These are phyloP conservation scores for Backusella parvicylindrica DNA, from an alignment of 192 early-diverging fungal genomes.

Conservation along the genomic window DNA sequence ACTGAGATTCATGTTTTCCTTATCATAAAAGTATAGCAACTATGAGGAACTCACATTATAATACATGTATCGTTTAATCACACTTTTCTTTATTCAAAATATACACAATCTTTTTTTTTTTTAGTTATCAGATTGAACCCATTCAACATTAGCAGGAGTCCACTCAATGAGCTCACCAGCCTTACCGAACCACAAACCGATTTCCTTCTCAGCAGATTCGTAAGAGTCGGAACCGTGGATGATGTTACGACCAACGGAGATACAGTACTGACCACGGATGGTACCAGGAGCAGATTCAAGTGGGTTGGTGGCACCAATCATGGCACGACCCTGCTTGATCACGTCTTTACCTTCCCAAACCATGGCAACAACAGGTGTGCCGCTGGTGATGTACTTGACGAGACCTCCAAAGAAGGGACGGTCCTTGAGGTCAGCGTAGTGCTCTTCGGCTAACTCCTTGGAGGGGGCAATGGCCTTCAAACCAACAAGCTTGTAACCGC, in stretches of 20 bases:
- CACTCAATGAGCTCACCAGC: slow-evolving; percentile 60
- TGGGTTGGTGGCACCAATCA: slow-evolving; percentile 94
- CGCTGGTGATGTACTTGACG: slow-evolving; percentile 91
- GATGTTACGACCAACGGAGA: slow-evolving; percentile 76
- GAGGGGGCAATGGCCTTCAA: slow-evolving; percentile 72
- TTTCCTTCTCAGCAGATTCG: slow-evolving; percentile 80
- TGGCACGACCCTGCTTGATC: slow-evolving; percentile 80
- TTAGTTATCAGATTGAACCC: slow-evolving; percentile 74
- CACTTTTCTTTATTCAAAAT: too few species aligned
- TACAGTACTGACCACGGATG: slow-evolving; percentile 85
- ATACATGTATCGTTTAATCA: too few species aligned
- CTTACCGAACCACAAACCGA: slow-evolving; percentile 68
- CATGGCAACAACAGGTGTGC: slow-evolving; percentile 80
- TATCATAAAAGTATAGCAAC: too few species aligned
- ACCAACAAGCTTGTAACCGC: slow-evolving; percentile 89
- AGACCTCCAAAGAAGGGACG: slow-evolving; percentile 89
- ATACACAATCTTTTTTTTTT: too few species aligned
- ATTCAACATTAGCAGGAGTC: slow-evolving; percentile 63
- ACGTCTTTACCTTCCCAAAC: slow-evolving; percentile 88
- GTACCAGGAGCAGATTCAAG: slow-evolving; percentile 81
- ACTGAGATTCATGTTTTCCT: too few species aligned
- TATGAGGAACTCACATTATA: too few species aligned
- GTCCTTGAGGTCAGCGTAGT: slow-evolving; percentile 81
- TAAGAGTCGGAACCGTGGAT: slow-evolving; percentile 87
- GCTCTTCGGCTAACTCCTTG: slow-evolving; percentile 69